Base-by-base conservation (phyloP, 2,329 filamentous ascomycete genomes). In the Calonectria pseudoturangicola region DNA sequence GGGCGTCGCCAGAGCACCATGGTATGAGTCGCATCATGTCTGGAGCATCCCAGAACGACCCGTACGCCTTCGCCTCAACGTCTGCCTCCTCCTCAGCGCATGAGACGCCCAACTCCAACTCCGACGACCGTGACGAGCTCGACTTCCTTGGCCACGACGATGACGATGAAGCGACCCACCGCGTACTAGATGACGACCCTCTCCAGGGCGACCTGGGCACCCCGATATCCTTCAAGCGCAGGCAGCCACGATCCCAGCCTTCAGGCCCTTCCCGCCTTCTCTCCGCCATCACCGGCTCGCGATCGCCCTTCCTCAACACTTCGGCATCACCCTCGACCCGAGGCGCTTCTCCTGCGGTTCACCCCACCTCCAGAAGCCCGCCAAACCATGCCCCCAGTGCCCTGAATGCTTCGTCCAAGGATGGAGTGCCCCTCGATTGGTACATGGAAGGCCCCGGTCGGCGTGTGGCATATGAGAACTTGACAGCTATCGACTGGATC, bases 401-500 rank as follows among this genome's bases (percentile, higher is more conserved):
- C 60, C 66, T 79, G 66, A 77, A 77, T 48, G 65, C 73, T 8
- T 66, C 79, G 9, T 73, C 82, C 45, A 90, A 91, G 75, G 88
- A 91, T 77, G 87, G 85, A 66, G 80, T 82, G 36, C 84, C 88
- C 4, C 83, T 89, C 56, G 96, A 98, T 83, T 98, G 96, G 96
- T 94, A 97, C 82, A 89, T 93, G 60, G 96, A 98, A 84, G 95
- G 95, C 0, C 95, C 95, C 0, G 96, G 96, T 1, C 91, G 95
- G 66, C 92, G 97, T 81, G 96, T 98, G 45, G 96, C 94, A 68
- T 99, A 99, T 86, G 96, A 98, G 81, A 94, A 99, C 85, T 88
- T 98, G 83, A 98, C 96, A 18, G 96, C 97, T 71, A 99, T 99
- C 83, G 97, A 99, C 86, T 99, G 97, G 97, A 98, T 98, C 82